Base-by-base conservation (phyloP, 768 basidiomycete species). In the Trametes sanguinea region DNA sequence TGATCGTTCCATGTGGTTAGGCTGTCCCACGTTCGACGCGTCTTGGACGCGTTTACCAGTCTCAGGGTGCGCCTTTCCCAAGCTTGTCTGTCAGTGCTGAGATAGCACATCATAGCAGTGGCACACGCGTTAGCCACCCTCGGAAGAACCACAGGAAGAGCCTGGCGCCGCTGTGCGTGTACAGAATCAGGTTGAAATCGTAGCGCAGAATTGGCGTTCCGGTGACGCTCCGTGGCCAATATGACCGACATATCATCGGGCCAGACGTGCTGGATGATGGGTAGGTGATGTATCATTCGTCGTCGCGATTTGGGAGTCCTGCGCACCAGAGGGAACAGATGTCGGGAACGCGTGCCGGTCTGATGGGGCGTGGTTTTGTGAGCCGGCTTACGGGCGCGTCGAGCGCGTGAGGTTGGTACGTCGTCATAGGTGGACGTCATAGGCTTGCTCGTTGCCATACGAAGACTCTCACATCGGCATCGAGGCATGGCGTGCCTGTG, bases 1-100 rank as follows among this genome's bases (percentile, higher is more conserved):
- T 67, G 66, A 64, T 46, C 62, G 62, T 59, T 60, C 56, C 66
- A 67, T 67, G 54, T 54, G 65, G 64, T 51, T 64, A 55, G 57
- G 46, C 48, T 52, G 53, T 43, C 57, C 50, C 54, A 37, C 42
- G 30, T 47, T 42, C 32, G 46, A 52, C 57, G 57, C 57, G 57
- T 57, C 29, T 50, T n/a, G 40, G 51, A 61, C 53, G 53, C 37
- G 50, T 50, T 14, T 51, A 40, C 58, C 63, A 48, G 4, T 51
- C 50, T 50, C 33, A 37, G 30, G 63, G 54, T 40, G 11, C 63
- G 55, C 11, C 33, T 17, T 46, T 46, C 17, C 54, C 63, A 10
- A 29, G 43, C 48, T 7, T 22, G 57, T 54, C 29, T 32, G 33
- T 11, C 57, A 56, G 35, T 50, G 59, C 54, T 48, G 54, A 22